Conservation (phyloP, 768 basidiomycete species). For the Boletales sp. region DNA sequence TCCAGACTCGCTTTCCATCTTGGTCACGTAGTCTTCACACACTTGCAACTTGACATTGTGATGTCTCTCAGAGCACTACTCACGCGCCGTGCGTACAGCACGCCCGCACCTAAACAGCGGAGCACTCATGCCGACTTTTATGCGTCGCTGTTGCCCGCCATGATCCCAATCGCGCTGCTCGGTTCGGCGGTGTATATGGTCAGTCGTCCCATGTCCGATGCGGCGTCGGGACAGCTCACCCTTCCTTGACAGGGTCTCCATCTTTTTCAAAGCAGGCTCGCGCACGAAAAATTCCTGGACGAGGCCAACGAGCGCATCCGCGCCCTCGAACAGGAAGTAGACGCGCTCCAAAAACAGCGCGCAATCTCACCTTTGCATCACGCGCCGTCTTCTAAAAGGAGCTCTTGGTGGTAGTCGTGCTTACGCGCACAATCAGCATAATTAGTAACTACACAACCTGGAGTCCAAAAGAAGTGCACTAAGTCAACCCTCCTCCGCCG, state of each 20-base stretch:
- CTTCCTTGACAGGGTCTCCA: constrained; percentile 54
- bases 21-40: constrained; percentile 7
- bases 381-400: background rate
- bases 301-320: constrained; percentile 53
- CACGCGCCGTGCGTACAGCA: constrained; percentile 4
- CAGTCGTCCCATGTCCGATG: constrained; percentile 18
- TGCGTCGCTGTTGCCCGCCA: constrained; percentile 63
- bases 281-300: constrained; percentile 69
- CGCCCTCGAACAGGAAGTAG: constrained; percentile 59
- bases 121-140: constrained; percentile 68
- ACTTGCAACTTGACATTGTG: too few species aligned
- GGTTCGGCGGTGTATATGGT: constrained; percentile 81
- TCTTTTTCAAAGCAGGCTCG: constrained; percentile 55
- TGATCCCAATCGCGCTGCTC: constrained; percentile 74
- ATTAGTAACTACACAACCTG: constrained; percentile 4
- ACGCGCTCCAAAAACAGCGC: constrained; percentile 26
- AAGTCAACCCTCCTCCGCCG: too few species aligned
- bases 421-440: background rate
- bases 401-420: constrained; percentile 17
- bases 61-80: background rate
- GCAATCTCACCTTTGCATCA: background rate
- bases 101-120: constrained; percentile 12
- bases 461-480: too few species aligned
- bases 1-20: constrained; percentile 8
- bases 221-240: constrained; percentile 11